Conservation (phyloP, 2,329 filamentous ascomycete genomes). For the Clonostachys sp. region DNA sequence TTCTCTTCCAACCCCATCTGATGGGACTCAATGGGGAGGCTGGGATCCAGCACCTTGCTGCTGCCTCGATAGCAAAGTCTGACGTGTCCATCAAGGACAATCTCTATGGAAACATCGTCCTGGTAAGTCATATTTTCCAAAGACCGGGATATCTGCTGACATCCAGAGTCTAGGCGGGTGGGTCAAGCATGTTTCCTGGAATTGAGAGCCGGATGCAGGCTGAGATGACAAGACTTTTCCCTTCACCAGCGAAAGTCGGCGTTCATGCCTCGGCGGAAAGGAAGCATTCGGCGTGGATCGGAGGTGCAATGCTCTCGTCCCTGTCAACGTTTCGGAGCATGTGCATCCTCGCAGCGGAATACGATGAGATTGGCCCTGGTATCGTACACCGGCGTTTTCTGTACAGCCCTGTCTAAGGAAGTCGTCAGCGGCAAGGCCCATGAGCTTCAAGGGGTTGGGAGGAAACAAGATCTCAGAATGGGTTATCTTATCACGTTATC, state of each 20-base stretch:
- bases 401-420: too few species aligned
- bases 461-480: too few species aligned
- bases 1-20: slow-evolving; percentile 98
- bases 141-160: slow-evolving; percentile 13
- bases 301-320: slow-evolving; percentile 94
- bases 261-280: slow-evolving; percentile 96
- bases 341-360: slow-evolving; percentile 99
- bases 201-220: slow-evolving; percentile 99
- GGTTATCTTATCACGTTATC: too few species aligned
- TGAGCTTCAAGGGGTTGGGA: too few species aligned
- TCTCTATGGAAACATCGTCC: slow-evolving; percentile 99
- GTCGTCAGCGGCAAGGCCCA: too few species aligned
- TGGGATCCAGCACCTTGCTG: slow-evolving; percentile 98
- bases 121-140: slow-evolving; percentile 62
- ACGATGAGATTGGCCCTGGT: slow-evolving; percentile 94
- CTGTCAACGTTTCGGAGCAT: slow-evolving; percentile 99
- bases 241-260: slow-evolving; percentile 99
- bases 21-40: slow-evolving; percentile 90
- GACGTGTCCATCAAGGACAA: slow-evolving; percentile 99
- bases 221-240: slow-evolving; percentile 98
- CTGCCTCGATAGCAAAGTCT: slow-evolving; percentile 99
- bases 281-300: slow-evolving; percentile 99
- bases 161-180: slow-evolving; percentile 20
- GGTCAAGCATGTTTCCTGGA: slow-evolving; percentile 99
- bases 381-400: slow-evolving; percentile 84